Base-by-base conservation (phyloP, 257 asterid species). In the Henckelia pumila region DNA sequence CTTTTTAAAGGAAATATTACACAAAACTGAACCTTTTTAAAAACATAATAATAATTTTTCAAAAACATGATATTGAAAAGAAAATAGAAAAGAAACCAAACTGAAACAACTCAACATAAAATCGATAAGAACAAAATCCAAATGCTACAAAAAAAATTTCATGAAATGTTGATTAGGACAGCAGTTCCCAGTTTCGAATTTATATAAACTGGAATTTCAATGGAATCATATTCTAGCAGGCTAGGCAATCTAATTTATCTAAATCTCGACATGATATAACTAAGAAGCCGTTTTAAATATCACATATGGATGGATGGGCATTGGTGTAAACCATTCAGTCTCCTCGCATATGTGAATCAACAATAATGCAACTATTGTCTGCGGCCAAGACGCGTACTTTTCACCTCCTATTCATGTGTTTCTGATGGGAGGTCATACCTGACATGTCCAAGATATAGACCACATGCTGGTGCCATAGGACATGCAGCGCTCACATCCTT, bases 401-500 rank as follows among this genome's bases (percentile, higher is more conserved):
- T 35, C 5, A 3, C 61, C 7, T 29, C 30, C 2, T 21, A 24
- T 7, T 74, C 75, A 72, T 57, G 55, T 20, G n/a, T n/a, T 65
- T 76, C 75, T 2, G 80, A 73, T 71, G 90, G 83, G 66, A 88
- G 84, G 73, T 94, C 89, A 24, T 86, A 94, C 67, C 79, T 86
- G 59, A 94, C 97, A 37, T 83, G 92, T 78, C 95, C 99, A 23
- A 94, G 97, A 76, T 90, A 91, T 69, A 94, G 97, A 47, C 99
- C 99, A 67, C 82, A 83, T 19, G 99, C 90, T 6, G 97, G 99
- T 6, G 96, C 96, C 99, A 94, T 94, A 0, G 97, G 95, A 71
- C 88, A 82, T 67, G 91, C 89, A 69, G 92, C 95, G 66, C 79
- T 58, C 5, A 88, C 75, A 13, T 77, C 70, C 89, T 87, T 88